Evolutionary conservation across 2,329 filamentous ascomycete species (phyloP), one percentile per base, ranked within the genome.

Genomic region (Pseudogymnoascus sp.): DNA sequence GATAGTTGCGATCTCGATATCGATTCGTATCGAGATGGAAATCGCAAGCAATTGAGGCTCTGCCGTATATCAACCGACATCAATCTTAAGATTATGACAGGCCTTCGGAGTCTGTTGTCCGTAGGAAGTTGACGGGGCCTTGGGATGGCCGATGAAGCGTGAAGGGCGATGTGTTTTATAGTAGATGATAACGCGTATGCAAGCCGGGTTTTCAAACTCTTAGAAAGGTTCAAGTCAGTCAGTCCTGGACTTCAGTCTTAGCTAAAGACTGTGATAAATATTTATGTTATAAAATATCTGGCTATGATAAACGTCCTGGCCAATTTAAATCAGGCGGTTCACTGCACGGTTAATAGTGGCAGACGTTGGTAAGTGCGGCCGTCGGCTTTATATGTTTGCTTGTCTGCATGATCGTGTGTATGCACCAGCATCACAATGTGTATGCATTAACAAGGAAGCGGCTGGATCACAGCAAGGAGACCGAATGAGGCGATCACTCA

Each of bases 61-160:
- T 77, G 76, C 74, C 80, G 80, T 73, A 80, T 74, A 76, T 82
- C 80, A 82, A 82, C 80, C 80, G 81, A 83, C 81, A 83, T 83
- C 80, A 82, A 82, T 71, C 67, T 73, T 63, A 68, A 69, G 68
- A 60, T 56, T 33, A 4, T 33, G 50, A 21, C 4, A 3, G 33
- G 10, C 7, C 50, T 13, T 46, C 33, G 10, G 17, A 15, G 50
- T 35, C 29, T 21, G 17, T 56, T 56, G 10, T 33, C 17, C 19
- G 29, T 56, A 56, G 10, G 50, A 4, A 17, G n/a, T 56, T 26
- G 2, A 26, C 21, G 21, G 26, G 42, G 23, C 42, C 21, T 46
- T 26, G 31, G 2, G n/a, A 53, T 31, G 50, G 29, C 29, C 29
- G 26, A 35, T 56, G 10, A 10, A 56, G 10, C 17, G 29, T 13